A percentile compares a stretch with the other conserved stretches of the same genome.
Conservation (phyloP, 2,329 filamentous ascomycete species). For the Penicillium sp. region DNA sequence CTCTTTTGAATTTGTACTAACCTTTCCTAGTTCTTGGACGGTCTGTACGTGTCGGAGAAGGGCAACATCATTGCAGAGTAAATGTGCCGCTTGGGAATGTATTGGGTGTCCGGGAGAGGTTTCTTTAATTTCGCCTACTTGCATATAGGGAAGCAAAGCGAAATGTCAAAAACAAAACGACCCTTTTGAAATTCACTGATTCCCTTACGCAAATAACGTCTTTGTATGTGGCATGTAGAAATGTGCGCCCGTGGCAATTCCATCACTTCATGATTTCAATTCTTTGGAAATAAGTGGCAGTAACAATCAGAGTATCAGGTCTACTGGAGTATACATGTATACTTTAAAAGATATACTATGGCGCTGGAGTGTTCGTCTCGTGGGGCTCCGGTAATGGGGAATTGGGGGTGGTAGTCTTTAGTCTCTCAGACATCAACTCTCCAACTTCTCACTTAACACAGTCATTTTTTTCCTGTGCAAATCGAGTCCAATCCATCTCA, state of each 20-base stretch:
- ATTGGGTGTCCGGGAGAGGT: constrained; percentile 40
- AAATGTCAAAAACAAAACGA: constrained; percentile 39
- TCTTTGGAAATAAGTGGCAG: not conserved
- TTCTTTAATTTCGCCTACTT: constrained; percentile 42
- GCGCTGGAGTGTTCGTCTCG: not conserved
- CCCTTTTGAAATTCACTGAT: constrained; percentile 29
- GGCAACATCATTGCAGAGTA: constrained; percentile 78
- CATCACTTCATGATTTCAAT: constrained; percentile 5
- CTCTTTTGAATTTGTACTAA: constrained; percentile 7
- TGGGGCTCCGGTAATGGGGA: not conserved
- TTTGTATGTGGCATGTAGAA: constrained; percentile 35
- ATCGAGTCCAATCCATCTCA: not conserved
- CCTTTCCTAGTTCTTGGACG: constrained; percentile 83
- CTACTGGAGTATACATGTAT: no score
- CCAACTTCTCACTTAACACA: not conserved
- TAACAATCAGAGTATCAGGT: not conserved
- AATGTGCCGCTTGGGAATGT: constrained; percentile 36
- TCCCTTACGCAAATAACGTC: constrained; percentile 24
- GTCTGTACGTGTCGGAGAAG: constrained; percentile 99
- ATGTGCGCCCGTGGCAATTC: constrained; percentile 13
- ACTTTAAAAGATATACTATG: no score
- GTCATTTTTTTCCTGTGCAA: no score
- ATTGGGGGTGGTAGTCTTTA: not conserved
- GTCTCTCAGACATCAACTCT: not conserved
- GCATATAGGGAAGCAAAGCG: constrained; percentile 43